Evolutionary conservation across 2,329 filamentous ascomycete species (phyloP), one percentile per base, ranked within the genome.

Genomic region (Trichoderma harzianum): DNA sequence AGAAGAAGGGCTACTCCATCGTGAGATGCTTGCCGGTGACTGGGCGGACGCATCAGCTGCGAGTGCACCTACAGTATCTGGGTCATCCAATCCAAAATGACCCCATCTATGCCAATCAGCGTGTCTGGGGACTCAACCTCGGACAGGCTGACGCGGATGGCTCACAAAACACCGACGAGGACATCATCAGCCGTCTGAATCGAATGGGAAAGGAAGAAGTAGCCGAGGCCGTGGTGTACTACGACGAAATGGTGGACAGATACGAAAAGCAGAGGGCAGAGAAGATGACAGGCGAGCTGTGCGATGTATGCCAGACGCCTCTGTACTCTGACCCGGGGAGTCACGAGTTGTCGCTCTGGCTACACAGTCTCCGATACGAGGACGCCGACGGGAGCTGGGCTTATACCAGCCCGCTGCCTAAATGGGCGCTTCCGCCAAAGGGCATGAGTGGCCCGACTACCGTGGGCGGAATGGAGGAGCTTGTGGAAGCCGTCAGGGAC

Each of bases 61-160:
- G 96, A 39, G 96, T 99, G 21, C 96, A 99, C 78, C 86, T 99
- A 18, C 96, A 99, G 79, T 97, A 93, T 80, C 85, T 99, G 4
- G 96, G 96, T 1, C 93, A 98, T 79, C 96, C 96, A 2, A 98
- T 99, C 76, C 91, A 94, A 74, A 99, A 99, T 80, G 96, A 99
- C 79, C 96, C 96, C 8, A 98, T 99, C 76, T 99, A 99, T 81
- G 94, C 93, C 77, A 99, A 99, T 79, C 91, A 93, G 78, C 90
- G 91, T 71, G 96, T 99, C 12, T 99, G 97, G 86, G 96, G 96
- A 0, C 85, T 91, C 1, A 87, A 91, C 11, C 88, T 99, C 0
- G 96, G 93, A 18, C 88, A 82, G 69, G 84, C 87, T 70, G 89
- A 91, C 73, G 83, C 86, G 16, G 91, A 95, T 64, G 90, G 88